Conservation (phyloP, 2,329 filamentous ascomycete species). For the Aspergillus melleus region DNA sequence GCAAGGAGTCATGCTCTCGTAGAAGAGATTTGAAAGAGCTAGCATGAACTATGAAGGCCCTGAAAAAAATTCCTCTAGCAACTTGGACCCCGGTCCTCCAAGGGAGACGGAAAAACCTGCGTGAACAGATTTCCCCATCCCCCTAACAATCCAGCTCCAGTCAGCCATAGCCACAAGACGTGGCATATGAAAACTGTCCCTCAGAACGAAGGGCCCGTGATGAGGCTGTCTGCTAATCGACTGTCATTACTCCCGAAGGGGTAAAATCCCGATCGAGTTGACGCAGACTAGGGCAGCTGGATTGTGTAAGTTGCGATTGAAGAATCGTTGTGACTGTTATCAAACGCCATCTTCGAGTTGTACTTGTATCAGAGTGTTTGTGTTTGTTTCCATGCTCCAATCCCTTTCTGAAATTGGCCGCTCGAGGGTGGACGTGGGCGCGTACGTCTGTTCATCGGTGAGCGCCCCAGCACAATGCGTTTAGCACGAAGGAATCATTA, state of each 20-base stretch:
- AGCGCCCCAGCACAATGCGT: too few relatives aligned
- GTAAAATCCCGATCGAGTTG: neutral
- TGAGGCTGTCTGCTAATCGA: conserved; percentile 5
- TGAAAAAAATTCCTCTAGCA: conserved; percentile 38
- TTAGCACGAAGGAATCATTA: neutral
- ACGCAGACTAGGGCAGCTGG: conserved; percentile 35
- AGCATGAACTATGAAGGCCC: conserved; percentile 51
- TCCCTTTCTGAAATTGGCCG: too few relatives aligned
- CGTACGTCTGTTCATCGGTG: too few relatives aligned
- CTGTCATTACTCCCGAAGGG: neutral
- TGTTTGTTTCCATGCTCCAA: too few relatives aligned
- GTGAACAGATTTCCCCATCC: neutral
- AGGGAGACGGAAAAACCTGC: neutral
- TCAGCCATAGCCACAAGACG: conserved; percentile 45
- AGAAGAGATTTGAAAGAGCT: conserved; percentile 26
- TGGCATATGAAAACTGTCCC: conserved; percentile 39
- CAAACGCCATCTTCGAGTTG: too few relatives aligned
- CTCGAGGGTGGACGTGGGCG: too few relatives aligned
- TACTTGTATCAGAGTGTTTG: too few relatives aligned
- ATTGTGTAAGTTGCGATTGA: conserved; percentile 30
- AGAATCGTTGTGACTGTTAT: neutral
- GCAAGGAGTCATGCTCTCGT: conserved; percentile 51
- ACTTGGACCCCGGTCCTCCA: conserved; percentile 17
- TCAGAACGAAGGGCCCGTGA: conserved; percentile 33
- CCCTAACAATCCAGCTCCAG: conserved; percentile 40